Conservation (phyloP, 371 early-diverging fungal genomes). For the Mortierella sp. region DNA sequence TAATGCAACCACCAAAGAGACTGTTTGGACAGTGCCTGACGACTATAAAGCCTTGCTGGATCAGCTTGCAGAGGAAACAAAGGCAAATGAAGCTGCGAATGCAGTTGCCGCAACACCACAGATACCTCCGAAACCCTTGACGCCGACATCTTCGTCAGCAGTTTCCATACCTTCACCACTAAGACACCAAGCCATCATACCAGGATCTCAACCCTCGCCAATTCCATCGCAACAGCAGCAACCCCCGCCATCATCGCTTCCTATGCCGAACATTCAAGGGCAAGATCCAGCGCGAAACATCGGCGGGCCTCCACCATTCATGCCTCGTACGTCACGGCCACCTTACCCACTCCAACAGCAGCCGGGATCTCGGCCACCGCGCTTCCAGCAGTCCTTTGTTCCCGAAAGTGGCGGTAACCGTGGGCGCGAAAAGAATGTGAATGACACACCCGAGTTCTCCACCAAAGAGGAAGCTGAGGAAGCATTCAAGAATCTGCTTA, state of each 20-base stretch:
- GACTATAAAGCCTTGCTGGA: slow-evolving; percentile 73
- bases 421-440: slow-evolving; percentile 21
- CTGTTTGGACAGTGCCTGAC: slow-evolving; percentile 89
- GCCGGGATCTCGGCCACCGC: slow-evolving; percentile 30
- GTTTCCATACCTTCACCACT: slow-evolving; percentile 47
- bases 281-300: background rate
- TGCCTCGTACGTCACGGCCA: slow-evolving; percentile 18
- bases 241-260: slow-evolving; percentile 1
- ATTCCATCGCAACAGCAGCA: slow-evolving; percentile 14
- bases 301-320: slow-evolving; percentile 12
- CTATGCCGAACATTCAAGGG: background rate
- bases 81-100: slow-evolving; percentile 52
- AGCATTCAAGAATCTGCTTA: slow-evolving; percentile 82
- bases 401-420: slow-evolving; percentile 8
- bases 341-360: slow-evolving; percentile 22
- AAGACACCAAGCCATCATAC: slow-evolving; percentile 29
- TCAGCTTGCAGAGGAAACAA: slow-evolving; percentile 59
- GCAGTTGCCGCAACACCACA: slow-evolving; percentile 7
- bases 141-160: slow-evolving; percentile 28
- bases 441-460: slow-evolving; percentile 68
- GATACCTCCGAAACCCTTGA: slow-evolving; percentile 10
- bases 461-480: slow-evolving; percentile 88
- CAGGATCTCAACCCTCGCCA: slow-evolving; percentile 16
- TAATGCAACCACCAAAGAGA: slow-evolving; percentile 83
- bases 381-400: slow-evolving; percentile 40